Evolutionary conservation across 805 yeast species (phyloP).

Genomic region (Candida pseudofarinosa): DNA sequence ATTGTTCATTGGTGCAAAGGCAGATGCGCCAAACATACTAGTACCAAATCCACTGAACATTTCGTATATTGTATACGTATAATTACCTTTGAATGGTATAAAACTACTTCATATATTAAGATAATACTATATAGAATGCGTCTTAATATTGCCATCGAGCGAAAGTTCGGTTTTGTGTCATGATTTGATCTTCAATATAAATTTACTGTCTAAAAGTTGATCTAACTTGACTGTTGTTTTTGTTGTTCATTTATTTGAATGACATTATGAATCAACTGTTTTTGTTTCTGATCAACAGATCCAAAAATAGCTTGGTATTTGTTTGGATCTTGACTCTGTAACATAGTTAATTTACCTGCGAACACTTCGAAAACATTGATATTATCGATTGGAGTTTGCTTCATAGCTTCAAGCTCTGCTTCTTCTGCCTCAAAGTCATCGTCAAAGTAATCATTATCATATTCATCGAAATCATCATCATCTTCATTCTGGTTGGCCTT

Average conservation of each 20-base stretch:
- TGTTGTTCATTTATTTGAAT: conserved; percentile 19
- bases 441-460: conserved; percentile 24
- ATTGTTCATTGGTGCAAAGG: conserved; percentile 28
- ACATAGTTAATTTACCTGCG: conserved; percentile 46
- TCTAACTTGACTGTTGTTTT: conserved; percentile 4
- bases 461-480: conserved; percentile 29
- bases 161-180: not conserved
- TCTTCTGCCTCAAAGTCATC: conserved; percentile 54
- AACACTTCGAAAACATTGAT: conserved; percentile 69
- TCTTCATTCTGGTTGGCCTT: conserved; percentile 19
- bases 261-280: conserved; percentile 26
- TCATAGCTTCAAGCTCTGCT: conserved; percentile 77
- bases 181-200: not conserved
- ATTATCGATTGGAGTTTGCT: conserved; percentile 73
- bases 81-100: not conserved
- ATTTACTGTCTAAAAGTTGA: not conserved
- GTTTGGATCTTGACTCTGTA: conserved; percentile 46
- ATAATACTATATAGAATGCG: not conserved
- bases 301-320: conserved; percentile 49
- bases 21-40: conserved; percentile 30
- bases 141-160: not conserved
- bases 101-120: not conserved
- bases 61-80: not conserved
- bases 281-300: conserved; percentile 31
- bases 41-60: conserved; percentile 45